Percentiles rank a stretch among this genome's conserved stretches.
Evolutionary conservation across 73 alveolate species (phyloP).

Genomic region (Tetrahymena borealis): DNA sequence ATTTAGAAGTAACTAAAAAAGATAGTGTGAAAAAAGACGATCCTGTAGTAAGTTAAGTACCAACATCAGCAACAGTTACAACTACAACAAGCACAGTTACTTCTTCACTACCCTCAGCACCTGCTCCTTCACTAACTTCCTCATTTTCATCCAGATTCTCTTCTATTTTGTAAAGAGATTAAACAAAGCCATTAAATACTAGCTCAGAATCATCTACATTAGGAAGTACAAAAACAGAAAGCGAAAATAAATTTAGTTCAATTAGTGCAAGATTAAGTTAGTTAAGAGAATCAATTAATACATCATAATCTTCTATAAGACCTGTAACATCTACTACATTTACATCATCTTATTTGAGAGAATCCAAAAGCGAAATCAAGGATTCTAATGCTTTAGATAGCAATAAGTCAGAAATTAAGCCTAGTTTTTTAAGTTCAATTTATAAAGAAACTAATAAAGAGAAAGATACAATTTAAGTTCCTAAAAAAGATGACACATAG

Average conservation of each 20-base stretch:
- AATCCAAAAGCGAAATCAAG: neutral
- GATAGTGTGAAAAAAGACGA: neutral
- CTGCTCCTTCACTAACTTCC: neutral
- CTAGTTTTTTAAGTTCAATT: neutral
- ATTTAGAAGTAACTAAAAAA: neutral
- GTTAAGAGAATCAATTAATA: neutral
- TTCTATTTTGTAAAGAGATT: neutral
- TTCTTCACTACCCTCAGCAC: neutral
- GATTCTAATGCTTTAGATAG: neutral
- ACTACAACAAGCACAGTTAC: neutral
- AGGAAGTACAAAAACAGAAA: neutral
- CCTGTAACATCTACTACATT: neutral
- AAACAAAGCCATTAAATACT: neutral
- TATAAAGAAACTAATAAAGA: neutral
- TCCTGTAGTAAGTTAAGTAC: neutral
- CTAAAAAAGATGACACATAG: neutral
- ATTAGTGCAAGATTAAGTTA: neutral
- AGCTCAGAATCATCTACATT: neutral
- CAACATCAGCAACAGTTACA: neutral
- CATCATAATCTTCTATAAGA: neutral
- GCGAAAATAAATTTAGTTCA: neutral
- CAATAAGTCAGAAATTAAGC: neutral
- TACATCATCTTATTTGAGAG: neutral
- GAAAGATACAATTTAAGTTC: neutral
- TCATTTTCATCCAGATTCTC: neutral